These are phyloP conservation scores for Ilex paraguariensis DNA, from an alignment of 305 asterid species.

Conservation along the genomic window DNA sequence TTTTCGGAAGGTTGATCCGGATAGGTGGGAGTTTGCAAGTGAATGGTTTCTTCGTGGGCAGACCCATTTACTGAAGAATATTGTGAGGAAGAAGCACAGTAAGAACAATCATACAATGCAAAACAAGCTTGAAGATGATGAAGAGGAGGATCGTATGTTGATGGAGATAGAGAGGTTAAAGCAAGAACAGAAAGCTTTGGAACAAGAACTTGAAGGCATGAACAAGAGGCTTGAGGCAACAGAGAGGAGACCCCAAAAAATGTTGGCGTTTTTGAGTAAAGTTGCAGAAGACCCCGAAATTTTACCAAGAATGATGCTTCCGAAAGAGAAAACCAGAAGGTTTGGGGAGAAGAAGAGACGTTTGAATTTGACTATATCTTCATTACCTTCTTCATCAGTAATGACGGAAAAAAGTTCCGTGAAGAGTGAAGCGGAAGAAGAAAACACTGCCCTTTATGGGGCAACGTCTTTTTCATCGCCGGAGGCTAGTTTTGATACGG, in stretches of 20 bases:
- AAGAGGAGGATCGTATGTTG: neutral
- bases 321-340: neutral
- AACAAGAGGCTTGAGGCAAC: constrained; percentile 12
- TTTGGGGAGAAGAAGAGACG: constrained; percentile 7
- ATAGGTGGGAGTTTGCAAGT: constrained; percentile 75
- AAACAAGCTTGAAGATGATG: neutral
- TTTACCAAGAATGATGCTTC: constrained; percentile 6
- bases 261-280: constrained; percentile 15
- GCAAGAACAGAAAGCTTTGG: constrained; percentile 10
- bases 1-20: constrained; percentile 69
- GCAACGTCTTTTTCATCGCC: constrained; percentile 32
- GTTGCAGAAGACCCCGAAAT: constrained; percentile 12
- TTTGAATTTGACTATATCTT: constrained; percentile 8
- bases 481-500: constrained; percentile 22
- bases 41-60: constrained; percentile 71
- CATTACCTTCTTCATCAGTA: neutral
- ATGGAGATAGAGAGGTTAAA: constrained; percentile 9
- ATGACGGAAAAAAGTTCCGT: neutral
- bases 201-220: constrained; percentile 7
- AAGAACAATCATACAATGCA: neutral
- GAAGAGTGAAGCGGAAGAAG: constrained; percentile 1
- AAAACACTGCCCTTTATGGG: constrained; percentile 9
- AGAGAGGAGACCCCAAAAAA: constrained; percentile 13
- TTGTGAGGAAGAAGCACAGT: constrained; percentile 16
- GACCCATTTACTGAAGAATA: constrained; percentile 43